Percentiles rank a stretch among this genome's conserved stretches.
Evolutionary conservation across 345 rosid species (phyloP).

Genomic region (Hibiscus tridactylites): DNA sequence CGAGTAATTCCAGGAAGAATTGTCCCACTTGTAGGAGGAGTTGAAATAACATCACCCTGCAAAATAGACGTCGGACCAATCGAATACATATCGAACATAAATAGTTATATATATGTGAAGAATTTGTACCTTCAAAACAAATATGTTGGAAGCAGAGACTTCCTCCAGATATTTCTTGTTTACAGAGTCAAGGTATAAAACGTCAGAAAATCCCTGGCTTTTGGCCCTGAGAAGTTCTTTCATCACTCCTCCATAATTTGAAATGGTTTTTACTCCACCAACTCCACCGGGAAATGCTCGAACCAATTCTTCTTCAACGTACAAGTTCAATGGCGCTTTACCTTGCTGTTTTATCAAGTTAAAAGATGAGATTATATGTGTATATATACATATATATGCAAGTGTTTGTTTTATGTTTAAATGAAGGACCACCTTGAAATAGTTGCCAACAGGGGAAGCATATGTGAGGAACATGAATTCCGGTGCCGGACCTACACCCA

Average conservation of each 20-base stretch:
- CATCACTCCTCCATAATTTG: constrained; percentile 64
- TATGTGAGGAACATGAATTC: constrained; percentile 46
- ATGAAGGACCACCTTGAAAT: constrained; percentile 53
- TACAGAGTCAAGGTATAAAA: constrained; percentile 66
- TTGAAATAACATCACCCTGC: constrained; percentile 55
- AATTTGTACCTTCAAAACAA: constrained; percentile 52
- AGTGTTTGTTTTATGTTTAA: not conserved
- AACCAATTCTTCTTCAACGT: constrained; percentile 40
- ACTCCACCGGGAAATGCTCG: constrained; percentile 62
- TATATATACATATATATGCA: too few species aligned
- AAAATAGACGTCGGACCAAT: not conserved
- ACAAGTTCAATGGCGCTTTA: constrained; percentile 43
- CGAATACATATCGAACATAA: not conserved
- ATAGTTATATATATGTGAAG: too few species aligned
- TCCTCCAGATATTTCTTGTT: constrained; percentile 60
- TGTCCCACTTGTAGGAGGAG: constrained; percentile 67
- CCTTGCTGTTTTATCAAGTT: constrained; percentile 30
- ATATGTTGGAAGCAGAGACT: constrained; percentile 74
- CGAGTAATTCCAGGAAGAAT: constrained; percentile 71
- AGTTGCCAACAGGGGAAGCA: constrained; percentile 73
- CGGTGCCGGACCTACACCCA: not conserved
- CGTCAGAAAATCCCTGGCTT: constrained; percentile 71
- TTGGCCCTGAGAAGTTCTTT: constrained; percentile 56
- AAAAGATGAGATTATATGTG: too few species aligned
- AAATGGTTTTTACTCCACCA: constrained; percentile 57